Conservation (phyloP, 1,284 basidiomycete genomes). For the Malassezia equina region DNA sequence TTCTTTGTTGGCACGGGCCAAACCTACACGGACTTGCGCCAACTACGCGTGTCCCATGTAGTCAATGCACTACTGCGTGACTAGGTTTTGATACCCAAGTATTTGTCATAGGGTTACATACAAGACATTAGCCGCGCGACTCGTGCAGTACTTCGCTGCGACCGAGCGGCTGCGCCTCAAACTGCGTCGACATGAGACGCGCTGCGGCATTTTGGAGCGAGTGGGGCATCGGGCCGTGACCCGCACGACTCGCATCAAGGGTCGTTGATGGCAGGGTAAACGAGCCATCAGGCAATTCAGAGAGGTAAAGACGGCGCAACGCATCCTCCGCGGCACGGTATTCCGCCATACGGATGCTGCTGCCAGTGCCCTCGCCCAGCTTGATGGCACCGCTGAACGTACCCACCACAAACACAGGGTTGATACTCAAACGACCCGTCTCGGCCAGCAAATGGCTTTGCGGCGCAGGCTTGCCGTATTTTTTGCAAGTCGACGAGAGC, state of each 20-base stretch:
- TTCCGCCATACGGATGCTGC: constrained; percentile 86
- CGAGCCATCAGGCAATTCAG: constrained; percentile 55
- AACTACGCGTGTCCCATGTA: constrained; percentile 43
- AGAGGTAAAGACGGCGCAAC: constrained; percentile 65
- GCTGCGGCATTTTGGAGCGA: constrained; percentile 8
- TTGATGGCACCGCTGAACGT: constrained; percentile 73
- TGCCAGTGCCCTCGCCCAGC: constrained; percentile 89
- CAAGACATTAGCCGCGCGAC: constrained; percentile 10
- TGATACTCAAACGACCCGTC: constrained; percentile 75
- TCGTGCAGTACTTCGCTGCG: constrained; percentile 14
- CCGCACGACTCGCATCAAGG: constrained; percentile 21
- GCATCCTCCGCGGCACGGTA: constrained; percentile 79
- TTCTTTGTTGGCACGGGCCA: constrained; percentile 46
- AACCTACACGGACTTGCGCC: constrained; percentile 46
- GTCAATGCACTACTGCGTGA: constrained; percentile 45
- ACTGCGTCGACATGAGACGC: neutral
- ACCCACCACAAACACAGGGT: constrained; percentile 84
- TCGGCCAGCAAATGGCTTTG: constrained; percentile 68
- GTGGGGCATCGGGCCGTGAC: constrained; percentile 11
- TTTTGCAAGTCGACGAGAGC: constrained; percentile 42
- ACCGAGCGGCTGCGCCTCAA: constrained; percentile 12
- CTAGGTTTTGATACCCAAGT: constrained; percentile 12
- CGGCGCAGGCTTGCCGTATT: constrained; percentile 39
- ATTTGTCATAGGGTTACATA: constrained; percentile 3
- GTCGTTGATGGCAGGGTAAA: constrained; percentile 47